Conservation (phyloP, 768 basidiomycete genomes). For the Mrakia gelida region DNA sequence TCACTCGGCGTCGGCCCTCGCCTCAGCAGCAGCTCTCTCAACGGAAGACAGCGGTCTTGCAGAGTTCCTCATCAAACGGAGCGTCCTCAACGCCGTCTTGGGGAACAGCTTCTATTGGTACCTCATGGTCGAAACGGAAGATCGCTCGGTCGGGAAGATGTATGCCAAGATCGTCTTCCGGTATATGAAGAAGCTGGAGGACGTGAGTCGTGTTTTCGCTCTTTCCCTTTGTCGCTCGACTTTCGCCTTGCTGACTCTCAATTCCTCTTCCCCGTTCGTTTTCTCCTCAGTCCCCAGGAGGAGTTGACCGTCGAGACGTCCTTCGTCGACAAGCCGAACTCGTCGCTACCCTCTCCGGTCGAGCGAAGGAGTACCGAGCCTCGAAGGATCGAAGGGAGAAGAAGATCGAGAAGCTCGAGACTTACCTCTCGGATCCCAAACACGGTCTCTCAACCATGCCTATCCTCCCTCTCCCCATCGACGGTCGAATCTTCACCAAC, state of each 20-base stretch:
- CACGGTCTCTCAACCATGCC: constrained; percentile 70
- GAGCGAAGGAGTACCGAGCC: constrained; percentile 77
- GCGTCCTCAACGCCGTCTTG: constrained; percentile 73
- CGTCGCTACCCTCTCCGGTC: constrained; percentile 75
- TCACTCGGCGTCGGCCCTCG: constrained; percentile 49
- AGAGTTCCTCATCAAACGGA: constrained; percentile 82
- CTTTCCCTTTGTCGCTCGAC: neutral
- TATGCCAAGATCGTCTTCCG: constrained; percentile 85
- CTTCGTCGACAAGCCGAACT: constrained; percentile 87
- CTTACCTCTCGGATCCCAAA: constrained; percentile 76
- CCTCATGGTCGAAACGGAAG: constrained; percentile 87
- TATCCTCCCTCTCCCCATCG: constrained; percentile 80
- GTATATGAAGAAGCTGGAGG: constrained; percentile 80
- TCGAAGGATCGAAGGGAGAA: constrained; percentile 92
- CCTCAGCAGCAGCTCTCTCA: constrained; percentile 37
- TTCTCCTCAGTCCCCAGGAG: constrained; percentile 49
- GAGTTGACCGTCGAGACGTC: constrained; percentile 75
- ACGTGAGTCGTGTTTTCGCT: constrained; percentile 52
- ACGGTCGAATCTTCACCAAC: constrained; percentile 75
- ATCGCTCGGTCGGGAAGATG: constrained; percentile 83
- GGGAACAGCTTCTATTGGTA: constrained; percentile 97
- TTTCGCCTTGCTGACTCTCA: neutral
- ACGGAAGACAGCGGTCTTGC: constrained; percentile 87
- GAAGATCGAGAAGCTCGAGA: constrained; percentile 94
- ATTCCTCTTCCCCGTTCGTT: no score